Base-by-base conservation (phyloP, 2,329 filamentous ascomycete species). In the Coniella vitis region DNA sequence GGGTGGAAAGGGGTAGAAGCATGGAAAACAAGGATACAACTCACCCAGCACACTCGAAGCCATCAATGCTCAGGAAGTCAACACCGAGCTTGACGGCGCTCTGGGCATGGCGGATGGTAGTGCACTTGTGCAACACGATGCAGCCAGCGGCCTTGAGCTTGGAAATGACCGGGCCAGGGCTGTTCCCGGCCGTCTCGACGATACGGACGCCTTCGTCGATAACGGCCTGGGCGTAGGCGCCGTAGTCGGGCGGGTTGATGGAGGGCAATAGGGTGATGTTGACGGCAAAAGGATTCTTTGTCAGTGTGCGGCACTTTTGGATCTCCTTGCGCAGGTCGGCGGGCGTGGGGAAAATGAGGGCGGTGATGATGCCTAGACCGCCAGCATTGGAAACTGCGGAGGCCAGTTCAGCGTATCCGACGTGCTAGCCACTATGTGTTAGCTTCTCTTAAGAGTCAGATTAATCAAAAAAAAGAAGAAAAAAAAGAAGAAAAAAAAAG, bases 101-200 rank as follows among this genome's bases (percentile, higher is more conserved):
- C 66, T 89, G 81, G 17, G 93, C 93, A 65, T 98, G 93, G 48
- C 90, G 76, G 69, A 98, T 95, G 4, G 89, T 94, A 32, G 51
- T 98, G 75, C 93, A 97, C 73, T 98, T 98, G 79, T 98, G 93
- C 49, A 98, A 73, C 59, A 98, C 83, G 48, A 79, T 91, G 60
- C 80, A 79, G 49, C 81, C 82, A 5, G 84, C 86, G 53, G 78
- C 78, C 72, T 47, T 98, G 47, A 98, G 78, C 73, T 89, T 81
- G 63, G 80, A 75, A 66, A 98, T 97, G 55, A 98, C 84, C 3
- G 90, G 90, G 1, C 90, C 93, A 0, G 93, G 93, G 60, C 76
- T 84, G 61, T 68, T 67, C 45, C 65, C 65, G 5, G 65, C 65
- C 36, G 65, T 68, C 60, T 97, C 93, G 58, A 97, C 91, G 54